Evolutionary conservation across 1,284 basidiomycete genomes (phyloP), one percentile per base, ranked within the genome.

Genomic region (Somion occarium): DNA sequence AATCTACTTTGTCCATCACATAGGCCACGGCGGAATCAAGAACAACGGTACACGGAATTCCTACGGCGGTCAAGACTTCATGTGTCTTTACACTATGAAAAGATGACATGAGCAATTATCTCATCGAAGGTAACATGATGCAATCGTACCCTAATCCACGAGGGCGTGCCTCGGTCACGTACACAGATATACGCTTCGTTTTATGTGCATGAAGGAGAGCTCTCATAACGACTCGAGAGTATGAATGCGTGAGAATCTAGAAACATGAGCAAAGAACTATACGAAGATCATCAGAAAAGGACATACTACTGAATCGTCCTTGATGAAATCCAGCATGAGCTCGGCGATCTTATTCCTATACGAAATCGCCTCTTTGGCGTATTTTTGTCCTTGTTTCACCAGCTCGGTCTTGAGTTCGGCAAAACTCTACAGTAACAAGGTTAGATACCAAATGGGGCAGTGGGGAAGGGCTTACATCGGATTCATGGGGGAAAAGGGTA

Each of bases 1-100:
- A 86, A 69, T 99, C 93, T 15, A 73, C 73, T 53, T 91, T 88
- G 59, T 96, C 91, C 88, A 99, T 98, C 56, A 93, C 85, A 72
- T 98, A 99, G 19, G 93, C 93, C 3, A 98, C 94, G 1, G 96
- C 95, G 7, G 93, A 93, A 70, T 99, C 97, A 51, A 99, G 80
- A 7, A 99, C 87, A 51, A 99, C 88, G 1, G 92, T 93, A 69
- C 92, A 95, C 3, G 95, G 94, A 55, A 99, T 92, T 2, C 94
- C 94, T 15, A 85, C 88, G 25, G 85, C 83, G 9, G 84, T 88
- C 44, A 97, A 76, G 50, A 83, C 78, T 60, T 93, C 83, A 62
- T 91, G 86, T n/a, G 94, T 96, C 67, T 88, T 91, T 63, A 95
- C 77, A 51, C 93, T 95, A 46, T 46, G 27, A 49, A 4, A 25